Percentiles rank a stretch among this genome's conserved stretches.
Conservation (phyloP, 2,329 filamentous ascomycete species). For the Botrytis pseudocinerea region DNA sequence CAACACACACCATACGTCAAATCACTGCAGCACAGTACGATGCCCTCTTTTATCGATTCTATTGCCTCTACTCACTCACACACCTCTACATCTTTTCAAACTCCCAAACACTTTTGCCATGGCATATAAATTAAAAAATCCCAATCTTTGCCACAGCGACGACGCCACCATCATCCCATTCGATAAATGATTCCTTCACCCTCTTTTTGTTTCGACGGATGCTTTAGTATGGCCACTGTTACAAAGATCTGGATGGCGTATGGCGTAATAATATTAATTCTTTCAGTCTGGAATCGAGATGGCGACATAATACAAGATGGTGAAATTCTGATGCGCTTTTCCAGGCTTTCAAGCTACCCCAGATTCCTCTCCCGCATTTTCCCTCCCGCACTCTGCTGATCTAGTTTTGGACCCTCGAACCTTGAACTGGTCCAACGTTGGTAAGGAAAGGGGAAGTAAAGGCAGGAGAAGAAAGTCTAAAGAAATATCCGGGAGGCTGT, state of each 20-base stretch:
- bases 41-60: not conserved
- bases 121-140: not conserved
- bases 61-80: not conserved
- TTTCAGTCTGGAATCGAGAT: slow-evolving; percentile 1
- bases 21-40: not conserved
- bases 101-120: not conserved
- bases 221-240: not conserved
- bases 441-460: not conserved
- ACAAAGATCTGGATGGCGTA: slow-evolving; percentile 9
- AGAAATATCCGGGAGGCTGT: not conserved
- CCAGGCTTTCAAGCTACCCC: slow-evolving; percentile 9
- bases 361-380: slow-evolving; percentile 7
- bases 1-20: not conserved
- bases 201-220: not conserved
- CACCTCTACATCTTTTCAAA: not conserved
- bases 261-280: not conserved
- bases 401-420: slow-evolving; percentile 7
- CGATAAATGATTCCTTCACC: not conserved
- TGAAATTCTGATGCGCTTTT: not conserved
- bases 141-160: not conserved
- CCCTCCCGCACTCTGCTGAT: not conserved
- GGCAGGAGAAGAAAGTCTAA: not conserved
- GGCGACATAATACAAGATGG: slow-evolving; percentile 5
- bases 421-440: not conserved
- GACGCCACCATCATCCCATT: slow-evolving; percentile 14